Percentiles rank a stretch among this genome's conserved stretches.
phyloP scores from a whole-genome alignment of 306 rosid genomes.

The Cucurbita pepo region DNA sequence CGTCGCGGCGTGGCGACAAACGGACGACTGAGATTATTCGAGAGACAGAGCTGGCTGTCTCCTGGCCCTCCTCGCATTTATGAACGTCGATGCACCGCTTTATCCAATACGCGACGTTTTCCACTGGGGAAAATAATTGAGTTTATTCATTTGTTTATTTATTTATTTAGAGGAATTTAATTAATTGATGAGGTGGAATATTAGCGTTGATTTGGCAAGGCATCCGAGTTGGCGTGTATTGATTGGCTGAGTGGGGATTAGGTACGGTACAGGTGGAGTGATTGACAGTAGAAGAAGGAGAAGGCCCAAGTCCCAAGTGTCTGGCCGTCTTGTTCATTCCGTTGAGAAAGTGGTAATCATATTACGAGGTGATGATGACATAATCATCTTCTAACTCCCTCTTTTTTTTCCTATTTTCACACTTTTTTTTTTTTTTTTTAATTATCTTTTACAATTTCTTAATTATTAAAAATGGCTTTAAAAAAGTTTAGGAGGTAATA shows the following conservation, averaged over 20 bases:
- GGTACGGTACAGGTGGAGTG: neutral
- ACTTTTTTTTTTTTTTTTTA: neutral
- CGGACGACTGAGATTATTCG: conserved; percentile 1
- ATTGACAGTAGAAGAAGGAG: neutral
- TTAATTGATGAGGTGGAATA: neutral
- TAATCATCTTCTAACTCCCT: neutral
- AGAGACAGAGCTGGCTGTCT: neutral
- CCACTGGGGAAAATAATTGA: neutral
- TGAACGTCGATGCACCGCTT: neutral
- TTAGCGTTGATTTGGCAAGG: neutral
- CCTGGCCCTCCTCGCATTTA: neutral
- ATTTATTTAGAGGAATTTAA: too few relatives aligned
- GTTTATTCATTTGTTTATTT: too few relatives aligned
- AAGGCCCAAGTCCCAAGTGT: neutral
- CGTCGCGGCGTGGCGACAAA: neutral
- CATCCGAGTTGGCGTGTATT: neutral
- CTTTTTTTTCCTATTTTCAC: neutral
- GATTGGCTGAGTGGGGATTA: neutral
- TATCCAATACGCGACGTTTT: neutral
- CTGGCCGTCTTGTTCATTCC: conserved; percentile 3
- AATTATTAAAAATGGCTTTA: too few relatives aligned
- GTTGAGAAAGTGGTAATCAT: neutral
- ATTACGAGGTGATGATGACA: neutral
- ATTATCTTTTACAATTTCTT: too few relatives aligned
- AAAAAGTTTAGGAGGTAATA: too few relatives aligned